Conservation (phyloP, 1,284 basidiomycete genomes). For the Phellinidium pouzarii region DNA sequence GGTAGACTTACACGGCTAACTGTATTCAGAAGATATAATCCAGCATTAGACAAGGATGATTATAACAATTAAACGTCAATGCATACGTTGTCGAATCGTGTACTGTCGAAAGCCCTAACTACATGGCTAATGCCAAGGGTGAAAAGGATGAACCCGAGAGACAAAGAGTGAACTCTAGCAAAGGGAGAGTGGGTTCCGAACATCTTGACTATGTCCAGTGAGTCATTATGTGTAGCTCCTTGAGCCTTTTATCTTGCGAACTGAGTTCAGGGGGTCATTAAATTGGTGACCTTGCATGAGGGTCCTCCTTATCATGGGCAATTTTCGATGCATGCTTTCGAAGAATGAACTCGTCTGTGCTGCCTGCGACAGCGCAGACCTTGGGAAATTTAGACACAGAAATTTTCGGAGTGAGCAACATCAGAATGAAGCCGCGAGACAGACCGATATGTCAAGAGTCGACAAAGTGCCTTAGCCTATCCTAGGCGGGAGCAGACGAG, state of each 20-base stretch:
- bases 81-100: conserved; percentile 56
- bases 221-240: too few relatives aligned
- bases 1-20: conserved; percentile 43
- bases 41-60: conserved; percentile 2
- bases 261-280: conserved; percentile 1
- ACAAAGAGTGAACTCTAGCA: conserved; percentile 21
- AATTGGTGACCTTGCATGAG: not conserved
- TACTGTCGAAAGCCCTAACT: conserved; percentile 42
- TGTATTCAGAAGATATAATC: conserved; percentile 23
- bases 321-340: not conserved
- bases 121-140: conserved; percentile 20
- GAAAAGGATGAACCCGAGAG: conserved; percentile 18
- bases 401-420: not conserved
- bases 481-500: not conserved
- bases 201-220: not conserved
- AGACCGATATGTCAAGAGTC: not conserved
- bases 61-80: conserved; percentile 1
- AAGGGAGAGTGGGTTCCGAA: not conserved
- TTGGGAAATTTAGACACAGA: not conserved
- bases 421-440: not conserved
- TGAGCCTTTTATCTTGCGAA: conserved; percentile 4
- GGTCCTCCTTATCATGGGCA: conserved; percentile 1
- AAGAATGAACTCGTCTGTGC: not conserved
- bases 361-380: not conserved
- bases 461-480: not conserved